Percentiles rank a stretch among this genome's conserved stretches.
Evolutionary conservation across 345 rosid species (phyloP).

Genomic region (Geranium rotundifolium): DNA sequence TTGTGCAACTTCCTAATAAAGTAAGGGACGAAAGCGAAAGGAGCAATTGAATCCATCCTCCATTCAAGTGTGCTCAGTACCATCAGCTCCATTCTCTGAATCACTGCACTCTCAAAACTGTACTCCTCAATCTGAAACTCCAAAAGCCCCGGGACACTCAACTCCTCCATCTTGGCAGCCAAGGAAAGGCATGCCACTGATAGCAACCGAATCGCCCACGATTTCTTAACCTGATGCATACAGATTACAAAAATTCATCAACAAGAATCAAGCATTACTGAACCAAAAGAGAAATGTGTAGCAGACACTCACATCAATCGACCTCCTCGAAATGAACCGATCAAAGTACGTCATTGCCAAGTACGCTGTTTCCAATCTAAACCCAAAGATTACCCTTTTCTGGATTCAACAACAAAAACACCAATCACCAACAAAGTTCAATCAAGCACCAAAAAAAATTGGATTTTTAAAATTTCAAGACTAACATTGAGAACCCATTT

Average conservation of each 20-base stretch:
- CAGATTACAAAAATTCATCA: background rate
- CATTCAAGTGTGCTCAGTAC: constrained; percentile 44
- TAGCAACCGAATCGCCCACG: constrained; percentile 39
- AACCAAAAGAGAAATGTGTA: background rate
- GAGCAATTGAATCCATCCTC: constrained; percentile 48
- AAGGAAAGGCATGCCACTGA: constrained; percentile 55
- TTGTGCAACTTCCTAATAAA: constrained; percentile 20
- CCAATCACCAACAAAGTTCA: constrained; percentile 1
- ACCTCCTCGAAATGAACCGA: constrained; percentile 30
- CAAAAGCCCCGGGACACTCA: constrained; percentile 27
- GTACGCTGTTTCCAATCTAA: constrained; percentile 37
- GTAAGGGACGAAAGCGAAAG: constrained; percentile 34
- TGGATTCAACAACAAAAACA: constrained; percentile 17
- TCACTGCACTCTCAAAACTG: constrained; percentile 25
- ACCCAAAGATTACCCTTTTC: constrained; percentile 32
- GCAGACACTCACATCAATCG: constrained; percentile 29
- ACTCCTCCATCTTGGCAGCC: constrained; percentile 63
- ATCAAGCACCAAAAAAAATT: background rate
- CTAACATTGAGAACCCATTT: constrained; percentile 47
- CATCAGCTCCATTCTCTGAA: constrained; percentile 64
- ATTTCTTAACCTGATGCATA: constrained; percentile 22
- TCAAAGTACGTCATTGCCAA: constrained; percentile 47
- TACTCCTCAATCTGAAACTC: constrained; percentile 28
- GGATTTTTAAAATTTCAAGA: background rate
- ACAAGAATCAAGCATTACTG: background rate